These are phyloP conservation scores for Quillaja saponaria DNA, from an alignment of 306 rosid species.

Conservation along the genomic window DNA sequence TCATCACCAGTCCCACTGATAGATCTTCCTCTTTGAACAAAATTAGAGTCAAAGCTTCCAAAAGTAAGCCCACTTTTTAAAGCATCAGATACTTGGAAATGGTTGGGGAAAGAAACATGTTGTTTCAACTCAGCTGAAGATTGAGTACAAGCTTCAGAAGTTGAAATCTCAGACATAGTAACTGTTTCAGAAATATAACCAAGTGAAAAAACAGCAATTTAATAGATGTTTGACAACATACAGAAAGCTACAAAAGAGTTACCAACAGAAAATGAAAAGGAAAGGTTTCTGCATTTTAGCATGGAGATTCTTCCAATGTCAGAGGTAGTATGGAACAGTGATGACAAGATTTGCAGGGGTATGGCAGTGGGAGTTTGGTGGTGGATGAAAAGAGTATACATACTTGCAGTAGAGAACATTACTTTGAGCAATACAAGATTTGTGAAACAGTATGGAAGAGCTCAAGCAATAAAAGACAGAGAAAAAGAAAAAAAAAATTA, in stretches of 20 bases:
- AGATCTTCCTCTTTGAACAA: conserved; percentile 34
- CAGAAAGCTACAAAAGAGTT: conserved; percentile 8
- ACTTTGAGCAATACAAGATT: background rate
- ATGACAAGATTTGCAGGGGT: background rate
- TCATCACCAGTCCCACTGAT: conserved; percentile 37
- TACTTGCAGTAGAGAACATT: background rate
- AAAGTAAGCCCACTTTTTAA: conserved; percentile 71
- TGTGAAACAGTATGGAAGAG: background rate
- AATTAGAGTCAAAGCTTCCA: conserved; percentile 66
- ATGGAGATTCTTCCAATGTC: background rate
- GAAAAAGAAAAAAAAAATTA: background rate
- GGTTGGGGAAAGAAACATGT: conserved; percentile 73
- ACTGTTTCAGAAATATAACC: conserved; percentile 48
- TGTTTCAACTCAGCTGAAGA: conserved; percentile 45
- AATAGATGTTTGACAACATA: conserved; percentile 1
- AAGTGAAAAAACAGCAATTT: conserved; percentile 10
- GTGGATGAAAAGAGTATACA: background rate
- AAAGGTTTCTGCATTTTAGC: conserved; percentile 1
- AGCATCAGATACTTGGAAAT: conserved; percentile 73
- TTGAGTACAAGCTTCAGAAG: conserved; percentile 40
- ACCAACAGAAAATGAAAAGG: background rate
- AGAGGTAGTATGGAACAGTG: background rate
- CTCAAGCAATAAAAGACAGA: background rate
- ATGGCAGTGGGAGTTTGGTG: too few relatives aligned
- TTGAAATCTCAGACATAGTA: conserved; percentile 42